Conservation (phyloP, 2,329 filamentous ascomycete species). For the Chalara sp. region DNA sequence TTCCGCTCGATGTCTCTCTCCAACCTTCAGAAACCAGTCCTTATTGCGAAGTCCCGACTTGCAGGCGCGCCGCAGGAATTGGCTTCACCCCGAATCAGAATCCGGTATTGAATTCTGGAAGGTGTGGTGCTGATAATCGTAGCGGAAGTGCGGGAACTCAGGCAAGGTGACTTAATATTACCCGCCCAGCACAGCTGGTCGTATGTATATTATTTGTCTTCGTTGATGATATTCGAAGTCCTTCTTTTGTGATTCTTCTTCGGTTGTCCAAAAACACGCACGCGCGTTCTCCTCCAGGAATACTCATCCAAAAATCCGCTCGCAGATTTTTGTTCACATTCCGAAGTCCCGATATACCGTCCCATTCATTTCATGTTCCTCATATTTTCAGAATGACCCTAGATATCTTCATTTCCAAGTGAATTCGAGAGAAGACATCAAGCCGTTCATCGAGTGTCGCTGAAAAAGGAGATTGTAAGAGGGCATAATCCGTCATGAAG, state of each 20-base stretch:
- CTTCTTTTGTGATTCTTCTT: neutral
- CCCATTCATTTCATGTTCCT: slow-evolving; percentile 7
- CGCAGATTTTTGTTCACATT: slow-evolving; percentile 11
- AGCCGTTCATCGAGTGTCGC: slow-evolving; percentile 16
- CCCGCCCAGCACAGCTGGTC: too few species aligned
- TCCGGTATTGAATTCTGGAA: too few species aligned
- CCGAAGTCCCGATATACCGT: slow-evolving; percentile 11
- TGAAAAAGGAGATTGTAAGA: slow-evolving; percentile 5
- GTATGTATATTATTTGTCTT: too few species aligned
- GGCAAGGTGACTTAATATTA: too few species aligned
- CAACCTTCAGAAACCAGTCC: slow-evolving; percentile 1
- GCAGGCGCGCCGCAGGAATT: slow-evolving; percentile 5
- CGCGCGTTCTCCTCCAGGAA: slow-evolving; percentile 16
- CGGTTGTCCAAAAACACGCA: slow-evolving; percentile 22
- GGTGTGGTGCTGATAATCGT: too few species aligned
- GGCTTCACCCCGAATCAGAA: too few species aligned
- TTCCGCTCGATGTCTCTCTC: slow-evolving; percentile 5
- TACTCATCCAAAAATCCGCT: slow-evolving; percentile 7
- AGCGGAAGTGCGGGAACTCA: too few species aligned
- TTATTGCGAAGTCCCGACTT: slow-evolving; percentile 10
- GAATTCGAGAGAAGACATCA: slow-evolving; percentile 23
- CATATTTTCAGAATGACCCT: slow-evolving; percentile 1
- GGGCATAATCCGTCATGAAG: slow-evolving; percentile 10
- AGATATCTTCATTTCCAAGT: too few species aligned
- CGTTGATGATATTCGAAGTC: too few species aligned